These are phyloP conservation scores for Ajuga chamaepitys DNA, from an alignment of 257 asterid genomes.

Conservation along the genomic window DNA sequence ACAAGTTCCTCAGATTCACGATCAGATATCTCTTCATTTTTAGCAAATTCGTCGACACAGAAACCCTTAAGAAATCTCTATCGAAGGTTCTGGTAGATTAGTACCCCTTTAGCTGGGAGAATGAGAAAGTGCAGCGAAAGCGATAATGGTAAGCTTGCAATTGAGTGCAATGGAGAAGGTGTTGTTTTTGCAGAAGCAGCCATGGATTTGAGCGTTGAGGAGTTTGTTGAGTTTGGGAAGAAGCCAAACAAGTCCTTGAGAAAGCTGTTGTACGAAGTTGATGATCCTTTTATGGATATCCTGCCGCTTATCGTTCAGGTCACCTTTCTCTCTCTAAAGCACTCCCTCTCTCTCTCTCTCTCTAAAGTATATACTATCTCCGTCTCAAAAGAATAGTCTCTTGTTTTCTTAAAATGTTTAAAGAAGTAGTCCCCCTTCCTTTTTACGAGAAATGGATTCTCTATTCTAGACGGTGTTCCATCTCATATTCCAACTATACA, in stretches of 20 bases:
- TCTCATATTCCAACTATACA: too few relatives aligned
- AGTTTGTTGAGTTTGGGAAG: conserved; percentile 31
- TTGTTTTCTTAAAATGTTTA: too few relatives aligned
- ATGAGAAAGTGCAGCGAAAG: conserved; percentile 28
- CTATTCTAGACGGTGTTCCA: too few relatives aligned
- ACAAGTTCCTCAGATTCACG: conserved; percentile 66
- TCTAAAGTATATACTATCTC: too few relatives aligned
- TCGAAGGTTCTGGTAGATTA: conserved; percentile 55
- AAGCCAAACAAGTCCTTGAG: conserved; percentile 59
- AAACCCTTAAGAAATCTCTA: conserved; percentile 43
- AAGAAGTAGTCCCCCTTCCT: too few relatives aligned
- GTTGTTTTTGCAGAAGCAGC: conserved; percentile 70
- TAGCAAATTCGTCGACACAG: conserved; percentile 26
- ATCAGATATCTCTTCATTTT: conserved; percentile 60
- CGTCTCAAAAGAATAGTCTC: too few relatives aligned
- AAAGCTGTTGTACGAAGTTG: conserved; percentile 54
- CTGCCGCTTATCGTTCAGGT: conserved; percentile 90
- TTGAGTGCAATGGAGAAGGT: conserved; percentile 81
- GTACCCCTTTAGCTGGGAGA: conserved; percentile 84
- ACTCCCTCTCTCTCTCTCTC: neutral
- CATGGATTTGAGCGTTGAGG: conserved; percentile 47
- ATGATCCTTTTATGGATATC: conserved; percentile 47
- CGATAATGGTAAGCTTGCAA: conserved; percentile 54
- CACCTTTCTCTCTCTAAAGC: neutral
- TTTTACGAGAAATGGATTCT: too few relatives aligned